These are phyloP conservation scores for Hemisphaericaspora xylofermentans DNA, from an alignment of 1,139 yeast genomes.

Conservation along the genomic window DNA sequence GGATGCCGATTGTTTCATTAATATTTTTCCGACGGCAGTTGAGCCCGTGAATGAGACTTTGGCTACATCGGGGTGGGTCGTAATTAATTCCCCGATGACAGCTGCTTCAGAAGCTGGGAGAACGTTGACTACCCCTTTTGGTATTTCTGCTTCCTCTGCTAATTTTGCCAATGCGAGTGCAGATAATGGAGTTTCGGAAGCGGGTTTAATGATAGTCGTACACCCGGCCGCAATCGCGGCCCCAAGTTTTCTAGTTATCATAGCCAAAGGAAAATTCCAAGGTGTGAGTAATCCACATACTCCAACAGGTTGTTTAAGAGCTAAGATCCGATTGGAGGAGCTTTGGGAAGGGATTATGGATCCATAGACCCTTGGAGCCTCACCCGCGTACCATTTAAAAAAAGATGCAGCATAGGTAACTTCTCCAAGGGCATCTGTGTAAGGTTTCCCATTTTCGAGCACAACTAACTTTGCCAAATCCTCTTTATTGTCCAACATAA, in stretches of 20 bases:
- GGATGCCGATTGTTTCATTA: constrained; percentile 74
- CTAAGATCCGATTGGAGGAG: constrained; percentile 56
- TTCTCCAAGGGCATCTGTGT: constrained; percentile 76
- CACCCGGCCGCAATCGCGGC: constrained; percentile 96
- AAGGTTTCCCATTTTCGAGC: constrained; percentile 83
- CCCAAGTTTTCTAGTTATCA: constrained; percentile 89
- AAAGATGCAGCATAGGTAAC: constrained; percentile 74
- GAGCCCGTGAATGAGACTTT: constrained; percentile 93
- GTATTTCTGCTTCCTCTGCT: constrained; percentile 79
- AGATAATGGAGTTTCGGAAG: constrained; percentile 82
- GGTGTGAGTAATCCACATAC: constrained; percentile 92
- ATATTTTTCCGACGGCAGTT: constrained; percentile 74
- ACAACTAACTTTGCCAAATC: constrained; percentile 75
- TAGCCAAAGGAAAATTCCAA: constrained; percentile 94
- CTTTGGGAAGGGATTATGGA: constrained; percentile 66
- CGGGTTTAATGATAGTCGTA: constrained; percentile 87
- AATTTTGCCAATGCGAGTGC: constrained; percentile 80
- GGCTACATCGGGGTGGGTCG: constrained; percentile 65
- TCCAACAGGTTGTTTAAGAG: constrained; percentile 80
- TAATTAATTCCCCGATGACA: constrained; percentile 64
- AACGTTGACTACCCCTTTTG: constrained; percentile 79
- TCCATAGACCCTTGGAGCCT: constrained; percentile 77
- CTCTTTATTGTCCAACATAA: constrained; percentile 64
- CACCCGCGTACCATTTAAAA: constrained; percentile 86
- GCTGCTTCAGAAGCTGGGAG: constrained; percentile 59